Conservation (phyloP, 805 yeast species). For the Lipomyces sp. region DNA sequence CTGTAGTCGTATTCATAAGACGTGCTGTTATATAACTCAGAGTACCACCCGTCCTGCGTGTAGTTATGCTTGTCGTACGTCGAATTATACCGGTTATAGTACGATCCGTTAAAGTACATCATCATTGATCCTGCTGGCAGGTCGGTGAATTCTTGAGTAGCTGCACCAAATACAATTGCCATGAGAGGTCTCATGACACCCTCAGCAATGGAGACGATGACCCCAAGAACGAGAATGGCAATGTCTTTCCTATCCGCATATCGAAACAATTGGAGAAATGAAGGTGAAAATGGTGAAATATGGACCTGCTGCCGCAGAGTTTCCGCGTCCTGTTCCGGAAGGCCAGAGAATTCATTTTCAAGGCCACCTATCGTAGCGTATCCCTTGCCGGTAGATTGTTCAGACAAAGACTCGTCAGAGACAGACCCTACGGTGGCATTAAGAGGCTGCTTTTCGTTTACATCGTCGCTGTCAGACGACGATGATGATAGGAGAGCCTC, state of each 20-base stretch:
- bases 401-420: constrained; percentile 1
- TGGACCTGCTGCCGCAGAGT: constrained; percentile 45
- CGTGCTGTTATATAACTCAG: constrained; percentile 20
- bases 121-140: constrained; percentile 28
- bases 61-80: constrained; percentile 6
- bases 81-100: constrained; percentile 27
- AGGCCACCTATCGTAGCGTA: constrained; percentile 16
- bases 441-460: constrained; percentile 24
- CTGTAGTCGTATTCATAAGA: constrained; percentile 24
- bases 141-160: constrained; percentile 47
- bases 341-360: constrained; percentile 40
- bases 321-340: constrained; percentile 44
- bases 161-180: constrained; percentile 49
- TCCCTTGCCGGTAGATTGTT: constrained; percentile 13
- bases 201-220: constrained; percentile 39
- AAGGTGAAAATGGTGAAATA: constrained; percentile 38
- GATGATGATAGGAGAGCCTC: background rate
- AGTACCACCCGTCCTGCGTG: constrained; percentile 17
- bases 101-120: constrained; percentile 28
- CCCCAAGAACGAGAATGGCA: constrained; percentile 42
- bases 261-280: constrained; percentile 44
- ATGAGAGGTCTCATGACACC: constrained; percentile 48
- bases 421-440: constrained; percentile 8
- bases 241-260: constrained; percentile 44
- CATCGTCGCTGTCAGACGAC: constrained; percentile 9